These are phyloP conservation scores for Hebeloma cylindrosporum DNA, from an alignment of 768 basidiomycete genomes.

Conservation along the genomic window DNA sequence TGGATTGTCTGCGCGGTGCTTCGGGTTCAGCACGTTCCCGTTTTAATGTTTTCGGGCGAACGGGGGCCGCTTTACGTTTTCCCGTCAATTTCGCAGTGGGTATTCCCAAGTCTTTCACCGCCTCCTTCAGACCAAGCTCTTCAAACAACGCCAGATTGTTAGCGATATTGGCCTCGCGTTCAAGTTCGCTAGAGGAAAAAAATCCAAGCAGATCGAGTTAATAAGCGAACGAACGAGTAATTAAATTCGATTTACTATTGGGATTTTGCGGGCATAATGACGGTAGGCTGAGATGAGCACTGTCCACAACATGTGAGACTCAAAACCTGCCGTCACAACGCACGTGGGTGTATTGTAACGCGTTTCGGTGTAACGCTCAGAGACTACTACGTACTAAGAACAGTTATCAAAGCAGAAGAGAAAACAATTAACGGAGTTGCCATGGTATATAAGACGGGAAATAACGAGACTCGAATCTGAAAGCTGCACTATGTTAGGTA, in stretches of 20 bases:
- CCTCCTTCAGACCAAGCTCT: slow-evolving; percentile 65
- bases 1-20: slow-evolving; percentile 64
- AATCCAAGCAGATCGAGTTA: neutral
- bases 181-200: slow-evolving; percentile 50
- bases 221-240: neutral
- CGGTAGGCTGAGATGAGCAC: too few relatives aligned
- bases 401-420: neutral
- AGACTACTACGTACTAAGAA: neutral
- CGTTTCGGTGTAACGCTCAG: neutral
- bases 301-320: too few relatives aligned
- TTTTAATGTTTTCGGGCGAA: slow-evolving; percentile 61
- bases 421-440: too few relatives aligned
- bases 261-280: slow-evolving; percentile 41
- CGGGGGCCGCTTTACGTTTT: slow-evolving; percentile 53
- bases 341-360: neutral
- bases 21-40: slow-evolving; percentile 44
- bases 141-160: slow-evolving; percentile 75
- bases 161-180: slow-evolving; percentile 80
- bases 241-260: slow-evolving; percentile 44
- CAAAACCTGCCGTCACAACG: too few relatives aligned
- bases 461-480: neutral
- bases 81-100: slow-evolving; percentile 38
- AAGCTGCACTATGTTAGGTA: neutral
- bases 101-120: slow-evolving; percentile 47
- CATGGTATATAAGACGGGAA: neutral